phyloP scores from a whole-genome alignment of 108 stramenopile genomes.

The Hondaea fermentalgiana region DNA sequence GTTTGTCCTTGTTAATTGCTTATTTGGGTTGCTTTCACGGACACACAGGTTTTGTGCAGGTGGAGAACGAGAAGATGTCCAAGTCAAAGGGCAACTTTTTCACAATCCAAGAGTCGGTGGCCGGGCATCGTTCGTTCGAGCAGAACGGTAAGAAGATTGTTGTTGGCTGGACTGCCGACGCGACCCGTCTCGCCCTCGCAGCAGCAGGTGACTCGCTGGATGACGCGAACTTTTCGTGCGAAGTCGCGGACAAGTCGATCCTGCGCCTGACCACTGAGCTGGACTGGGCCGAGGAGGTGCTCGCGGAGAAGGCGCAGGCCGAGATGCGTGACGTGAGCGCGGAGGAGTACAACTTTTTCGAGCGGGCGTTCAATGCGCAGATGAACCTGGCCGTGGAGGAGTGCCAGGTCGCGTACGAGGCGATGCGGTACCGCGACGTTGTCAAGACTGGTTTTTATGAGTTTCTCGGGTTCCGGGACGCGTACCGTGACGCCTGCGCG shows the following conservation, averaged over 20 bases:
- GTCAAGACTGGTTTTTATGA: slow-evolving; percentile 83
- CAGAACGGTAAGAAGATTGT: slow-evolving; percentile 25
- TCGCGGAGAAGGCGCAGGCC: slow-evolving; percentile 38
- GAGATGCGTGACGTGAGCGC: slow-evolving; percentile 29
- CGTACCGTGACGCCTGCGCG: slow-evolving; percentile 81
- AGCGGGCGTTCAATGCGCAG: slow-evolving; percentile 72
- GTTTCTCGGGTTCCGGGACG: slow-evolving; percentile 74
- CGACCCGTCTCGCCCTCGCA: slow-evolving; percentile 81
- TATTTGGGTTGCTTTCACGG: no score
- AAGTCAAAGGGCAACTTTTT: slow-evolving; percentile 97
- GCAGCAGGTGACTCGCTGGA: slow-evolving; percentile 92
- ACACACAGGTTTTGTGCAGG: slow-evolving; percentile 62
- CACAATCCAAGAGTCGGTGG: slow-evolving; percentile 79
- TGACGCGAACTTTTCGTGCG: slow-evolving; percentile 93
- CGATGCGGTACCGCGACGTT: slow-evolving; percentile 66
- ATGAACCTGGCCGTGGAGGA: slow-evolving; percentile 68
- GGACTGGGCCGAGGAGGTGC: slow-evolving; percentile 65
- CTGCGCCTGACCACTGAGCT: slow-evolving; percentile 75
- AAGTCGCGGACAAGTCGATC: slow-evolving; percentile 78
- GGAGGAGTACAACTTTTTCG: slow-evolving; percentile 28
- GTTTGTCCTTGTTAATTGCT: no score
- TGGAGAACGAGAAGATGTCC: slow-evolving; percentile 93
- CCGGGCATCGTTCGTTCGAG: slow-evolving; percentile 50
- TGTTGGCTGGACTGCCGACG: slow-evolving; percentile 53
- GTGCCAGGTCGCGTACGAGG: slow-evolving; percentile 49